These are phyloP conservation scores for Fusarium lateritium DNA, from an alignment of 2,329 filamentous ascomycete species.

Conservation along the genomic window DNA sequence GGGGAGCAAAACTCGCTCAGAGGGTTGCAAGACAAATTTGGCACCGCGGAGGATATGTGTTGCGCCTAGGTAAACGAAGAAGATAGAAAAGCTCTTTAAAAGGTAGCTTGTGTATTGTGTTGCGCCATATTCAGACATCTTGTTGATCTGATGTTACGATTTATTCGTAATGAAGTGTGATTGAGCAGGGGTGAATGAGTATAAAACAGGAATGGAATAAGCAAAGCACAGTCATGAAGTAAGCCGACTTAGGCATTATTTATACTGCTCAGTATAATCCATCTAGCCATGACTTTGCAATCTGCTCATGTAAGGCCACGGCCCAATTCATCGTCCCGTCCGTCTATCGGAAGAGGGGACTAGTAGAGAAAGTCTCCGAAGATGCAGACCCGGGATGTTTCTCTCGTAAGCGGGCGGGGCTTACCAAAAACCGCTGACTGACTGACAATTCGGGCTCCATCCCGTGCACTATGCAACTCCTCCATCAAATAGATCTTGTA, in stretches of 20 bases:
- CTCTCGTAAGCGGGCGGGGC: not conserved
- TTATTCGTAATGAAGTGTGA: too few relatives aligned
- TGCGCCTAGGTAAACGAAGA: not conserved
- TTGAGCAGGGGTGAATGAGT: too few relatives aligned
- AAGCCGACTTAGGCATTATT: too few relatives aligned
- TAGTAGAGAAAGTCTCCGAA: not conserved
- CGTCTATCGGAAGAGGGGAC: not conserved
- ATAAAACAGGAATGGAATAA: too few relatives aligned
- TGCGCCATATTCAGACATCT: not conserved
- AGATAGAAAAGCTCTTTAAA: not conserved
- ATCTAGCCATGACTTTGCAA: too few relatives aligned
- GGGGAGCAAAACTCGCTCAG: not conserved
- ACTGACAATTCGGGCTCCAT: too few relatives aligned
- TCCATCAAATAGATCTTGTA: too few relatives aligned
- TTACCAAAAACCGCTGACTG: not conserved
- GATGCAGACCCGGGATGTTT: not conserved
- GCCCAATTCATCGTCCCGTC: too few relatives aligned
- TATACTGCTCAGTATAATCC: too few relatives aligned
- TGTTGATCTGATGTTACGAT: not conserved
- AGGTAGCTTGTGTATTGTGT: not conserved
- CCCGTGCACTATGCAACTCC: too few relatives aligned
- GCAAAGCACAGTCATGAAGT: too few relatives aligned
- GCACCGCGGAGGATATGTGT: not conserved
- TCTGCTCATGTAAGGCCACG: too few relatives aligned
- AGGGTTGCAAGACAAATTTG: not conserved